Evolutionary conservation across 2,329 filamentous ascomycete genomes (phyloP), one percentile per base, ranked within the genome.

Genomic region (Xylariales sp.): DNA sequence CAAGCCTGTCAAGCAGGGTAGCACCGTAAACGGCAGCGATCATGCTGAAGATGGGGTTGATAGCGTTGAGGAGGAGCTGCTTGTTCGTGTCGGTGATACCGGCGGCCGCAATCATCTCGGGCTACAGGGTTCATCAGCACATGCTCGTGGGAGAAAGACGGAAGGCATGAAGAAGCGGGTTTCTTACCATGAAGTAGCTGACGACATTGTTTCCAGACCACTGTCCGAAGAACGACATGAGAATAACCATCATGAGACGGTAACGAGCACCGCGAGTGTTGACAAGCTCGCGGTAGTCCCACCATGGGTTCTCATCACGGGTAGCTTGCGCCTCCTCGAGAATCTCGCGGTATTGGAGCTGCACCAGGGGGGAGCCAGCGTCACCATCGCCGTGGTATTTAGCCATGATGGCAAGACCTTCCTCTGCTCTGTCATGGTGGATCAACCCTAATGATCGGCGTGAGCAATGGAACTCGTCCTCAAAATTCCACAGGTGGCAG

Each of bases 371-470:
- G 0, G 66, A 70, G 37, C 62, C 58, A 1, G 66, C 65, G 46
- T 77, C 67, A 3, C 75, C 78, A 36, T 82, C 69, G 12, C 72
- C 76, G 47, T 80, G 80, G 48, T 74, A 82, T 45, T 74, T 76
- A 14, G 71, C 67, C 42, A 84, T 66, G 14, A 76, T 70, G 8
- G 66, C 64, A 12, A 73, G 60, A 1, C 76, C 77, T 45, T 81
- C 67, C 16, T 79, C 74, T 11, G 68, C 61, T 18, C 74, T 68
- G 44, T 77, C 71, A 43, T 81, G 49, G 35, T 52, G 53, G 16
- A 48, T 62, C 43, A 60, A 42, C 57, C 56, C 57, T 25, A 59
- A n/a, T n/a, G n/a, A n/a, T n/a, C n/a, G n/a, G n/a, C n/a, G n/a
- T n/a, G n/a, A n/a, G 47, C 16, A 10, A 11, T 17, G 23, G 20